Percentiles rank a stretch among this genome's conserved stretches.
These are phyloP conservation scores for Plenodomus biglobosus DNA, from an alignment of 2,329 filamentous ascomycete genomes.

Conservation along the genomic window DNA sequence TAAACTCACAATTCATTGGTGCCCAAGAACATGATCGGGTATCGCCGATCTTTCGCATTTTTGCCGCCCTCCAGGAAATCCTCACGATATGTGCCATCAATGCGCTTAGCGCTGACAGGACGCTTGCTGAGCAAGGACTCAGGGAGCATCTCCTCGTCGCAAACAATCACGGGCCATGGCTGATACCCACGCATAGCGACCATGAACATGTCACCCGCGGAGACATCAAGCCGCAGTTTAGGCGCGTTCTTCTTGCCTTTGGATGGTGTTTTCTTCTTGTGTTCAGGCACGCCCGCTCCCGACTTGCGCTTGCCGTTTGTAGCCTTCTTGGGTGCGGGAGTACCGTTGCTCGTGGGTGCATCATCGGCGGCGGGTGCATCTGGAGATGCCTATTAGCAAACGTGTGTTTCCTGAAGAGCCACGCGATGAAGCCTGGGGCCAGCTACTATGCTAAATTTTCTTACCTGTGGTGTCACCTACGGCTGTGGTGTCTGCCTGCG, in stretches of 20 bases:
- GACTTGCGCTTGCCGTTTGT: conserved; percentile 68
- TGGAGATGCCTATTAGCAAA: conserved; percentile 22
- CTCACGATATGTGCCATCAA: conserved; percentile 83
- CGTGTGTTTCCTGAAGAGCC: not conserved
- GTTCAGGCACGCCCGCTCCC: conserved; percentile 61
- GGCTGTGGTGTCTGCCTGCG: conserved; percentile 25
- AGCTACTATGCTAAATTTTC: conserved; percentile 6
- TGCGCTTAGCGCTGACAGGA: conserved; percentile 78
- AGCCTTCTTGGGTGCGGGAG: conserved; percentile 46
- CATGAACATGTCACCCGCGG: conserved; percentile 89
- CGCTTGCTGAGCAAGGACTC: conserved; percentile 72
- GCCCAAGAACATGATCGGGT: conserved; percentile 90
- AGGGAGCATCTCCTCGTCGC: conserved; percentile 92
- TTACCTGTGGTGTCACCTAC: conserved; percentile 29
- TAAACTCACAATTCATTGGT: conserved; percentile 96
- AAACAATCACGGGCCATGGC: conserved; percentile 91
- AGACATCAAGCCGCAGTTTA: conserved; percentile 68
- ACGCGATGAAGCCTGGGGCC: conserved; percentile 1
- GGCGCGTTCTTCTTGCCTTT: conserved; percentile 82
- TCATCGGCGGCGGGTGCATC: conserved; percentile 43
- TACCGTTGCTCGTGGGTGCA: conserved; percentile 52
- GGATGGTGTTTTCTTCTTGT: conserved; percentile 71
- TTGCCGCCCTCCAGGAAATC: conserved; percentile 87
- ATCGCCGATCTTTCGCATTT: conserved; percentile 80
- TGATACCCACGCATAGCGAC: conserved; percentile 94